Percentiles rank a stretch among this genome's conserved stretches.
phyloP scores from a whole-genome alignment of 2,329 filamentous ascomycete species.

The Neurospora crassa region DNA sequence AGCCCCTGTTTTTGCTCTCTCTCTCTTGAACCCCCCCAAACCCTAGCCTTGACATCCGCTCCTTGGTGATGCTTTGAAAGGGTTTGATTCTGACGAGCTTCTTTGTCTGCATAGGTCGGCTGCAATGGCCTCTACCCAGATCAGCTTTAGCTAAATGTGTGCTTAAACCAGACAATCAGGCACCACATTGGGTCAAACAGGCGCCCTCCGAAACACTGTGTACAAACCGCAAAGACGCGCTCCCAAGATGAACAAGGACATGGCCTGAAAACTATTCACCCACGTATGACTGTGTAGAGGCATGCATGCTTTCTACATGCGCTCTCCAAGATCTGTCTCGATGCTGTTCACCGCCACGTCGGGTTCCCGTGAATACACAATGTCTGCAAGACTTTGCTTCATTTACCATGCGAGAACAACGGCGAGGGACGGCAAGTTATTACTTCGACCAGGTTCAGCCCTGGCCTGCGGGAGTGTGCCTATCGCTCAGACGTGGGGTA shows the following conservation, averaged over 20 bases:
- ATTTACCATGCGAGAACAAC: neutral
- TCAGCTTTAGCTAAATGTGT: neutral
- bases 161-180: neutral
- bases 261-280: constrained; percentile 11
- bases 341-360: constrained; percentile 23
- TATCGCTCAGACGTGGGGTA: constrained; percentile 13
- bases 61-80: neutral
- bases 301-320: constrained; percentile 20
- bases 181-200: neutral
- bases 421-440: constrained; percentile 12
- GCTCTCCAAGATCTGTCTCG: constrained; percentile 18
- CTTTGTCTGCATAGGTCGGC: neutral
- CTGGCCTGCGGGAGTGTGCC: constrained; percentile 9
- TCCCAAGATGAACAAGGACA: constrained; percentile 16
- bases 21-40: too few species aligned
- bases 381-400: constrained; percentile 10
- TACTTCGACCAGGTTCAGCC: constrained; percentile 13
- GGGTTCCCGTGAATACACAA: constrained; percentile 15
- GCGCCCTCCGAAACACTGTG: neutral
- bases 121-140: neutral
- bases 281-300: constrained; percentile 10
- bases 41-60: neutral
- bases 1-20: neutral
- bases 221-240: neutral
- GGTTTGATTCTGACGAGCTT: neutral